Percentiles rank a stretch among this genome's conserved stretches.
These are phyloP conservation scores for Macrophomina phaseolina DNA, from an alignment of 2,329 filamentous ascomycete genomes.

Conservation along the genomic window DNA sequence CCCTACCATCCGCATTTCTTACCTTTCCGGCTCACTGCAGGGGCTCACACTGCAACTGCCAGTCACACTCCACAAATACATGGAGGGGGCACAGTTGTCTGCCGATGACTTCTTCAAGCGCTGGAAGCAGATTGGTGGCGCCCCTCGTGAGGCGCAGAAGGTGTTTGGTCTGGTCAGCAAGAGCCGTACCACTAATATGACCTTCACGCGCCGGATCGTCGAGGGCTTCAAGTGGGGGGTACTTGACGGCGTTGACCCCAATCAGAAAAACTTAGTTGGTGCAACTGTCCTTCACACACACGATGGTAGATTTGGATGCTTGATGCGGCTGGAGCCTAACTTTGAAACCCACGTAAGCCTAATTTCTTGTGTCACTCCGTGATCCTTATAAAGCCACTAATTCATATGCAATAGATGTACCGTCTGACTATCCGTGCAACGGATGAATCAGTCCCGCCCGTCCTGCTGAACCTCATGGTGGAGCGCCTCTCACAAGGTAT, in stretches of 20 bases:
- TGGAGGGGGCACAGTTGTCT: constrained; percentile 86
- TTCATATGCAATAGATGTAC: constrained; percentile 73
- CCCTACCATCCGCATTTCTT: constrained; percentile 92
- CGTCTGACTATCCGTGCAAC: constrained; percentile 93
- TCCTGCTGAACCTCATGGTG: constrained; percentile 86
- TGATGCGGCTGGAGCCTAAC: constrained; percentile 94
- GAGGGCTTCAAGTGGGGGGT: constrained; percentile 90
- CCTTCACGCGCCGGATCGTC: constrained; percentile 74
- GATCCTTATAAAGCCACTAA: not conserved
- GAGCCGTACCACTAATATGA: constrained; percentile 69
- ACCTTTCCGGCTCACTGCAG: constrained; percentile 91
- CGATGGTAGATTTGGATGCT: constrained; percentile 89
- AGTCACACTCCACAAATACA: constrained; percentile 90
- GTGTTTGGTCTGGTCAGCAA: constrained; percentile 75
- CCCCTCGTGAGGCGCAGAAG: constrained; percentile 82
- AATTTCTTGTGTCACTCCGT: not conserved
- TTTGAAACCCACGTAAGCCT: constrained; percentile 83
- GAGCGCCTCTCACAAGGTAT: constrained; percentile 70
- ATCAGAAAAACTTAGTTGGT: constrained; percentile 91
- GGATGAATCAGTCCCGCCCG: constrained; percentile 82
- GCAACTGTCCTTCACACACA: constrained; percentile 84
- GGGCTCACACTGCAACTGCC: constrained; percentile 90
- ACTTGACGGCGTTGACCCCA: constrained; percentile 85
- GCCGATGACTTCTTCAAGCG: constrained; percentile 98
- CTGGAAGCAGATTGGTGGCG: constrained; percentile 97